Conservation (phyloP, 495 filamentous ascomycete genomes). For the Penicillium pulvis region DNA sequence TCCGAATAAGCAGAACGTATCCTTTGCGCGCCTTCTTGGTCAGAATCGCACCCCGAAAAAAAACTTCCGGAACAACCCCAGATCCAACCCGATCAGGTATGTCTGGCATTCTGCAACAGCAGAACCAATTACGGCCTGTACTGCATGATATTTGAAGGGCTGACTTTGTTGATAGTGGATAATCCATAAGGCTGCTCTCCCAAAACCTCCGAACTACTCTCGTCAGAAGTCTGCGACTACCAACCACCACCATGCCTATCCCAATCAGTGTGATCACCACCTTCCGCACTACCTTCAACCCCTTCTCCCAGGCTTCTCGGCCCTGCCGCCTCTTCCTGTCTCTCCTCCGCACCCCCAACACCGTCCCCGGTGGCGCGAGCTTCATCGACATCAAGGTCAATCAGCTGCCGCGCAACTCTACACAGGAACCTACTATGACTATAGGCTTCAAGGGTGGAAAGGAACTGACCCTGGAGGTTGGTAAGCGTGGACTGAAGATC, state of each 20-base stretch:
- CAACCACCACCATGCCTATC: constrained; percentile 71
- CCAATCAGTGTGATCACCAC: constrained; percentile 65
- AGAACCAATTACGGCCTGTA: not conserved
- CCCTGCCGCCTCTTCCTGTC: constrained; percentile 85
- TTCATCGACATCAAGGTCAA: constrained; percentile 71
- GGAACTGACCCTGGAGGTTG: constrained; percentile 64
- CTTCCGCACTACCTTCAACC: constrained; percentile 85
- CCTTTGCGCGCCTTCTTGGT: not conserved
- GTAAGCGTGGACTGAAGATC: constrained; percentile 81
- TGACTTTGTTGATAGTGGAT: not conserved
- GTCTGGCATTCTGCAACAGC: not conserved
- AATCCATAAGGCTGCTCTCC: not conserved
- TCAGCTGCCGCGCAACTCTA: constrained; percentile 67
- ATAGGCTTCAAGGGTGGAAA: constrained; percentile 68
- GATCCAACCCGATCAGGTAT: constrained; percentile 20
- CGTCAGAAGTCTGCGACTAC: not conserved
- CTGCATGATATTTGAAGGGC: not conserved
- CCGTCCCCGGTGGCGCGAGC: constrained; percentile 70
- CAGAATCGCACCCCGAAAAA: constrained; percentile 13
- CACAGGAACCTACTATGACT: constrained; percentile 53
- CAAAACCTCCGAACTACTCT: not conserved
- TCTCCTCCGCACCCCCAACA: constrained; percentile 62
- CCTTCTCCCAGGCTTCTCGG: constrained; percentile 75
- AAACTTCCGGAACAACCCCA: constrained; percentile 22
- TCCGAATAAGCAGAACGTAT: not conserved